Evolutionary conservation across 768 basidiomycete species (phyloP).

Genomic region (Tylopilus plumbeoviolaceoides): DNA sequence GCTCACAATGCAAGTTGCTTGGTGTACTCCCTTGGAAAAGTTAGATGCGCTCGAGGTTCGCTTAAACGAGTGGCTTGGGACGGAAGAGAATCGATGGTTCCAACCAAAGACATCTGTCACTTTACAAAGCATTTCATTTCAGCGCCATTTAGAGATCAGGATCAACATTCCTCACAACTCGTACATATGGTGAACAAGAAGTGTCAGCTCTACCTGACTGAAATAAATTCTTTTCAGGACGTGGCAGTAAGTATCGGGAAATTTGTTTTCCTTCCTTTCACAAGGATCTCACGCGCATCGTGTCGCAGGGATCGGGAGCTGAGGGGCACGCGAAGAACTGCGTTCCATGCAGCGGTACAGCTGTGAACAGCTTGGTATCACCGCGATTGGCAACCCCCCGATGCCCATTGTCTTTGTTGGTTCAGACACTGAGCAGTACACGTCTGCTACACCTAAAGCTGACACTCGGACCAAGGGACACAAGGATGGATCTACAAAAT

Average conservation of each 20-base stretch:
- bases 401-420: constrained; percentile 53
- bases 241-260: constrained; percentile 29
- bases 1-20: constrained; percentile 66
- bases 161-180: constrained; percentile 57
- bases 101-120: constrained; percentile 61
- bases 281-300: constrained; percentile 4
- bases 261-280: not conserved
- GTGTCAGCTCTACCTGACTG: not conserved
- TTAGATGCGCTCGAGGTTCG: constrained; percentile 63
- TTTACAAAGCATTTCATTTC: constrained; percentile 60
- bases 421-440: constrained; percentile 12
- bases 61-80: constrained; percentile 72
- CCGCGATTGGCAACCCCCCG: constrained; percentile 48
- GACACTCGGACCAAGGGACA: constrained; percentile 6
- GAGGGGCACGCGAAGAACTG: constrained; percentile 58
- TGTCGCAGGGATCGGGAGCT: constrained; percentile 54
- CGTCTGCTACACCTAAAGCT: constrained; percentile 1
- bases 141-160: constrained; percentile 63
- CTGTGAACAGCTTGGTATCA: constrained; percentile 65
- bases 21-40: constrained; percentile 70
- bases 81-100: constrained; percentile 79
- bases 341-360: constrained; percentile 76
- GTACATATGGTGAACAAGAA: constrained; percentile 27
- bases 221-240: constrained; percentile 22
- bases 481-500: constrained; percentile 7